Percentiles rank a stretch among this genome's conserved stretches.
Conservation (phyloP, 495 filamentous ascomycete genomes). For the Thozetella sp. region DNA sequence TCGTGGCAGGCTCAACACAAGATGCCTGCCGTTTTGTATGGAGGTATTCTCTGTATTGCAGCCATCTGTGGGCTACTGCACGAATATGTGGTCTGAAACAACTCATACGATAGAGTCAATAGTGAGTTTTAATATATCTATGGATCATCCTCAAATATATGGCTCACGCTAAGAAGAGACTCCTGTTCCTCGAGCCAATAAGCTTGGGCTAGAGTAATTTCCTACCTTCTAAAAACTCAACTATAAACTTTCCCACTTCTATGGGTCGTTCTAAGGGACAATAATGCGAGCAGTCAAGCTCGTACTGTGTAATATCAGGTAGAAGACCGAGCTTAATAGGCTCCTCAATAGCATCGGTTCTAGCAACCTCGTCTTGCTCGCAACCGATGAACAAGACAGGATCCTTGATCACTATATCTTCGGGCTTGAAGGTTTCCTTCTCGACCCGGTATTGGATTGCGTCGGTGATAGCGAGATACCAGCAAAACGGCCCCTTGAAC, state of each 20-base stretch:
- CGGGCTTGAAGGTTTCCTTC: neutral
- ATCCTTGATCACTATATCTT: neutral
- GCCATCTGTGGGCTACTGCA: too few relatives aligned
- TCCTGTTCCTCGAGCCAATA: too few relatives aligned
- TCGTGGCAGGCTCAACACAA: too few relatives aligned
- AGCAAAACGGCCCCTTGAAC: neutral
- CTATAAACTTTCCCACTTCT: neutral
- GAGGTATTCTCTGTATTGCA: too few relatives aligned
- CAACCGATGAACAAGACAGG: neutral
- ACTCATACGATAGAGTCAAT: too few relatives aligned
- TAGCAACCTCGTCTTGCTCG: neutral
- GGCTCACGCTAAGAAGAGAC: too few relatives aligned
- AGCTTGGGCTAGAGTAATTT: too few relatives aligned
- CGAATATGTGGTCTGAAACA: too few relatives aligned
- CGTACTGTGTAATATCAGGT: neutral
- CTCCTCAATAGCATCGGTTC: neutral
- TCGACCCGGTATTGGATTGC: neutral
- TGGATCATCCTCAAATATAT: too few relatives aligned
- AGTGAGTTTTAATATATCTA: too few relatives aligned
- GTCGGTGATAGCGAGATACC: neutral
- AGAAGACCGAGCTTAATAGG: neutral
- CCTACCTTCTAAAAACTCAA: neutral
- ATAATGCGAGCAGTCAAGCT: neutral
- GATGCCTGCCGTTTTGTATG: too few relatives aligned
- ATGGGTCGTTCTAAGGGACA: neutral